Base-by-base conservation (phyloP, 2,329 filamentous ascomycete species). In the Nemania sp. region DNA sequence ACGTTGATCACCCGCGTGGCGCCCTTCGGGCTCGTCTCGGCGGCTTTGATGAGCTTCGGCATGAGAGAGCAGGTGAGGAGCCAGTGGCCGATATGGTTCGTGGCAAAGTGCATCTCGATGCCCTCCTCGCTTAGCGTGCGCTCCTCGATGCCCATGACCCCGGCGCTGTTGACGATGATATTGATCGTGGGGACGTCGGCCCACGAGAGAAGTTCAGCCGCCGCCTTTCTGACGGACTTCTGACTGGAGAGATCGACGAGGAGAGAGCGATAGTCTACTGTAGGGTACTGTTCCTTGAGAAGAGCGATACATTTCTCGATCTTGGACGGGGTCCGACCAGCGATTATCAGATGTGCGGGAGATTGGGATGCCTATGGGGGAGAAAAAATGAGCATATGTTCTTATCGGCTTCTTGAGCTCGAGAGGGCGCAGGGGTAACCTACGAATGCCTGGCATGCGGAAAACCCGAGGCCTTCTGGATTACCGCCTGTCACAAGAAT, bases 71-170 rank as follows among this genome's bases (percentile, higher is more conserved):
- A 79, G 13, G 78, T 77, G 37, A 83, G 72, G 2, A 82, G 71
- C 50, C 78, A 83, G 65, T 80, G 80, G 0, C 75, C 77, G 5
- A 83, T 52, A 53, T 83, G 77, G 52, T 81, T 81, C 2, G 75
- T 76, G 0, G 73, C 77, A 50, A 83, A 77, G 57, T 80, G 78
- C 54, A 71, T 69, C 69, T 81, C 79, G 49, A 77, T 71, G 0
- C 79, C 79, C 3, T 80, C 78, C 3, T 69, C 63, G 9, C 72
- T 75, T n/a, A 74, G 62, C 2, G 68, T 71, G 42, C 74, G 74
- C 4, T 75, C 70, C 11, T 62, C 63, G n/a, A 73, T 25, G 1
- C 67, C 74, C 73, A 78, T 79, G 34, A 80, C 66, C 12, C 73
- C 79, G 0, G 80, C 80, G 53, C 78, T 82, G 62, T 80, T 79